These are phyloP conservation scores for Thelonectria olida DNA, from an alignment of 2,329 filamentous ascomycete genomes.

Conservation along the genomic window DNA sequence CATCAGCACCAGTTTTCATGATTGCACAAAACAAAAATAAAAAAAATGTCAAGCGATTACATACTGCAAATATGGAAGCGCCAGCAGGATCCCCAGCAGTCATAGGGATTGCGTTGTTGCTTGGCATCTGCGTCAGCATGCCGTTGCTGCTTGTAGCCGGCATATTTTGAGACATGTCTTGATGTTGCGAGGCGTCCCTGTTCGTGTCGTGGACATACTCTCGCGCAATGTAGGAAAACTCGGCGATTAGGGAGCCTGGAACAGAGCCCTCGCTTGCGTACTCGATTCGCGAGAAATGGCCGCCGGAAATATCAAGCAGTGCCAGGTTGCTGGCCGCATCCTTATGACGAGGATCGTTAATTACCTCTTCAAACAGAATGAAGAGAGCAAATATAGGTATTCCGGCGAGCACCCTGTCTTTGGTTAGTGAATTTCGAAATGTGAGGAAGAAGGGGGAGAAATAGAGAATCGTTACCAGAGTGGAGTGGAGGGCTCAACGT, in stretches of 20 bases:
- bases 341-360: slow-evolving; percentile 24
- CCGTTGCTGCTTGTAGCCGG: neutral
- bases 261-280: slow-evolving; percentile 28
- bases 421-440: neutral
- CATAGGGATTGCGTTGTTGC: neutral
- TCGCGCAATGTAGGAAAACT: slow-evolving; percentile 33
- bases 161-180: neutral
- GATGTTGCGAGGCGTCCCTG: neutral
- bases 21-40: neutral
- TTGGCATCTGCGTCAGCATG: neutral
- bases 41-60: neutral
- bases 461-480: slow-evolving; percentile 23
- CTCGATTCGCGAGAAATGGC: slow-evolving; percentile 32
- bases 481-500: slow-evolving; percentile 32
- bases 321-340: slow-evolving; percentile 30
- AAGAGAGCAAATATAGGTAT: slow-evolving; percentile 33
- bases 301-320: slow-evolving; percentile 32
- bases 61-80: slow-evolving; percentile 9
- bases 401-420: slow-evolving; percentile 29
- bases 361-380: slow-evolving; percentile 34
- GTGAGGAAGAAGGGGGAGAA: neutral
- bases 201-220: slow-evolving; percentile 32
- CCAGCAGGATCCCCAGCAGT: neutral
- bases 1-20: neutral
- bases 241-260: slow-evolving; percentile 27